A percentile compares a stretch with the other conserved stretches of the same genome.
Conservation (phyloP, 495 filamentous ascomycete genomes). For the Aspergillus conjunctus region DNA sequence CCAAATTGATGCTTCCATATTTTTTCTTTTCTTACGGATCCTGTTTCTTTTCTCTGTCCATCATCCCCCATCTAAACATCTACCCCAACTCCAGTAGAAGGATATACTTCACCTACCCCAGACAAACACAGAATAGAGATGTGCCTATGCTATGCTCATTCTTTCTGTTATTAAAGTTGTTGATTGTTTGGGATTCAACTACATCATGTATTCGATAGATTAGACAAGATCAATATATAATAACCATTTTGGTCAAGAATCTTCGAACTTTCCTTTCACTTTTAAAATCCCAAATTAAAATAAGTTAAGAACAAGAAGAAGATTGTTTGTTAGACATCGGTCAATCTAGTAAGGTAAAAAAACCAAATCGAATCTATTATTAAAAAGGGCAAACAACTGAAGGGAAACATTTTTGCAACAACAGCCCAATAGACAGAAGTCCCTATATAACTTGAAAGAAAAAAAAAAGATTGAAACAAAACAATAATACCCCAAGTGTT, state of each 20-base stretch:
- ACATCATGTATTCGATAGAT: too few species aligned
- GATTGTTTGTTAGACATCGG: too few species aligned
- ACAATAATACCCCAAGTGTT: neutral
- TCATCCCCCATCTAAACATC: neutral
- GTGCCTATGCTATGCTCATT: too few species aligned
- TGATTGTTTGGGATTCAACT: too few species aligned
- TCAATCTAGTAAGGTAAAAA: neutral
- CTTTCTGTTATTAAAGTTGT: too few species aligned
- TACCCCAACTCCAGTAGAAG: neutral
- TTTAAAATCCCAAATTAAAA: too few species aligned
- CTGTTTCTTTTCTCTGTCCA: neutral
- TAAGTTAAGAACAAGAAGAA: too few species aligned
- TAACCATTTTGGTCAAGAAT: too few species aligned
- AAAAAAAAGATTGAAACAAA: neutral
- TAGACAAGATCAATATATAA: too few species aligned
- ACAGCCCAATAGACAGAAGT: neutral
- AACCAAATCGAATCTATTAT: neutral
- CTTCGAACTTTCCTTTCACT: too few species aligned
- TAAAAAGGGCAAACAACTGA: neutral
- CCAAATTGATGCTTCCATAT: neutral
- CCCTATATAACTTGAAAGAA: constrained; percentile 1
- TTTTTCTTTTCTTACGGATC: neutral
- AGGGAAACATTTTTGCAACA: neutral
- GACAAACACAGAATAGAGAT: too few species aligned
- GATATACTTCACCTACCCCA: neutral